Evolutionary conservation across 1,284 basidiomycete genomes (phyloP).

Genomic region (Rhodotorula sp.): DNA sequence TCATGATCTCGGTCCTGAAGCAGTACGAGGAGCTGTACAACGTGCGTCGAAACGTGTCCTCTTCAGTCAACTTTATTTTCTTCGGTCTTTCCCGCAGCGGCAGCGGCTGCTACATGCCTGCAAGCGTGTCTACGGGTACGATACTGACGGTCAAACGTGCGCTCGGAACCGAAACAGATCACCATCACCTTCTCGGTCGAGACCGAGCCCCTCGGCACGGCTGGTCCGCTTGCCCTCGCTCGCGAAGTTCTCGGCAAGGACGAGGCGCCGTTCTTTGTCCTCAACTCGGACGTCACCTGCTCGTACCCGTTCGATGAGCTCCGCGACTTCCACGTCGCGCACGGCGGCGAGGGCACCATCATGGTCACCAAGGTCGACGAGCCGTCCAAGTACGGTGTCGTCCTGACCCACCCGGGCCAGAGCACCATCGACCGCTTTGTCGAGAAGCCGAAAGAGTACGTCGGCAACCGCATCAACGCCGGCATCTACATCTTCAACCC

Average conservation of each 20-base stretch:
- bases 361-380: conserved; percentile 59
- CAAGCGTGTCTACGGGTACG: background rate
- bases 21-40: conserved; percentile 57
- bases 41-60: conserved; percentile 8
- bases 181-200: conserved; percentile 57
- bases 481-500: conserved; percentile 61
- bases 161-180: conserved; percentile 44
- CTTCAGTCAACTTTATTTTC: too few species aligned
- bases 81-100: too few species aligned
- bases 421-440: conserved; percentile 58
- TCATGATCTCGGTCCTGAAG: conserved; percentile 57
- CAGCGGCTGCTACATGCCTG: background rate
- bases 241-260: conserved; percentile 57
- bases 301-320: conserved; percentile 56
- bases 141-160: background rate
- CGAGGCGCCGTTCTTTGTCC: conserved; percentile 58
- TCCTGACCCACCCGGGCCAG: conserved; percentile 53
- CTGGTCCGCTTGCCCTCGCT: conserved; percentile 57
- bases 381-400: conserved; percentile 58
- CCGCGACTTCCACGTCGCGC: conserved; percentile 57
- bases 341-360: conserved; percentile 57
- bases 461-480: conserved; percentile 59
- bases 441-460: conserved; percentile 58
- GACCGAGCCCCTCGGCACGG: conserved; percentile 57
- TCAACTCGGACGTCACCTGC: conserved; percentile 59